These are phyloP conservation scores for Canna indica DNA, from an alignment of 176 grass and related monocot genomes.

Conservation along the genomic window DNA sequence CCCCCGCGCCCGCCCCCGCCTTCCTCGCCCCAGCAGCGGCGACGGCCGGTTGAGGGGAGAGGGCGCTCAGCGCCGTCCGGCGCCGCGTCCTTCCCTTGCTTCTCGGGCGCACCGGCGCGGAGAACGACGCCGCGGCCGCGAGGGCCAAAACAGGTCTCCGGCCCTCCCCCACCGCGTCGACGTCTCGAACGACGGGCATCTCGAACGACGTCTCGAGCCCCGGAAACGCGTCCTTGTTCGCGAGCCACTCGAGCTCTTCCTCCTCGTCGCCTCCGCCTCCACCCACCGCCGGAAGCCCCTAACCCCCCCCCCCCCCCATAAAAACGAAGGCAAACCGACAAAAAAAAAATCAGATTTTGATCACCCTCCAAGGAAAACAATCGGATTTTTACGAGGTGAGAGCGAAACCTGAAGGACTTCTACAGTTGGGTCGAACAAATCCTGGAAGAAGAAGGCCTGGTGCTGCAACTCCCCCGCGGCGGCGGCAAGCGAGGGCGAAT, in stretches of 20 bases:
- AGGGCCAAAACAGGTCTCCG: not conserved
- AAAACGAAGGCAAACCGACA: not conserved
- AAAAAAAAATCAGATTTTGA: slow-evolving; percentile 1
- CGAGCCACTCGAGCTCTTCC: slow-evolving; percentile 79
- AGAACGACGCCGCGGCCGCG: not conserved
- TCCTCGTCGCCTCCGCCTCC: slow-evolving; percentile 31
- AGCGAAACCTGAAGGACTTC: slow-evolving; percentile 10
- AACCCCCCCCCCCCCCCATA: slow-evolving; percentile 28
- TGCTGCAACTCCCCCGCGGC: not conserved
- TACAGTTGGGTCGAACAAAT: slow-evolving; percentile 2
- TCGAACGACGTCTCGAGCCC: slow-evolving; percentile 43
- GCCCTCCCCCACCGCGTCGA: not conserved
- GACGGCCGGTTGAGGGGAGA: not conserved
- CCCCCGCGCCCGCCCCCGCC: not conserved
- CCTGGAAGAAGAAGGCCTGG: not conserved
- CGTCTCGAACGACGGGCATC: slow-evolving; percentile 3
- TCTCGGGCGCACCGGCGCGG: slow-evolving; percentile 35
- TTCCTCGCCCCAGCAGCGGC: not conserved
- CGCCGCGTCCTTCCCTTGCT: slow-evolving; percentile 34
- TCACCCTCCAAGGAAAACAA: not conserved
- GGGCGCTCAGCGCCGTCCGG: not conserved
- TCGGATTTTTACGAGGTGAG: slow-evolving; percentile 12
- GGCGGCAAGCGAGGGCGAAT: not conserved
- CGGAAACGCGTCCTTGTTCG: slow-evolving; percentile 74
- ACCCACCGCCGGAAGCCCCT: slow-evolving; percentile 27